Conservation (phyloP, 371 early-diverging fungal genomes). For the Cokeromyces recurvatus region DNA sequence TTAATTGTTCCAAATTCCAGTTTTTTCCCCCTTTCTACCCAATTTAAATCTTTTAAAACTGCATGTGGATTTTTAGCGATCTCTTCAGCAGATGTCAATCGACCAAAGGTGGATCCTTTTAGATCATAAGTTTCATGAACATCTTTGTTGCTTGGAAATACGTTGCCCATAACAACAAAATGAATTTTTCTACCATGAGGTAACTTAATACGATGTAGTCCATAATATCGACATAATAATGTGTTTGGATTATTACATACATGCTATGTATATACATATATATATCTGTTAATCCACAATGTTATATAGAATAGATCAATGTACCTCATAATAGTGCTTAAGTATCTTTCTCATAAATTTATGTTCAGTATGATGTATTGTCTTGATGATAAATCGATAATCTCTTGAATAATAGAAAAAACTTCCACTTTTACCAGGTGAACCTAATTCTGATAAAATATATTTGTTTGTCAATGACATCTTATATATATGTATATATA, state of each 20-base stretch:
- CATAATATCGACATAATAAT: constrained; percentile 89
- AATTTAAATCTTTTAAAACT: constrained; percentile 93
- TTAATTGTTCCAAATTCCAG: constrained; percentile 82
- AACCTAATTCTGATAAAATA: constrained; percentile 88
- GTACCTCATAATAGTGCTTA: constrained; percentile 74
- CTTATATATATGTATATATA: constrained; percentile 21
- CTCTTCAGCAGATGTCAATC: constrained; percentile 59
- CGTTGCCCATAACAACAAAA: constrained; percentile 98
- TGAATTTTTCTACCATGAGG: constrained; percentile 91
- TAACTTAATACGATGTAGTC: constrained; percentile 92
- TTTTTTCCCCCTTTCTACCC: constrained; percentile 64
- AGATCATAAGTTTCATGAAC: constrained; percentile 92
- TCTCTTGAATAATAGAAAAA: constrained; percentile 97
- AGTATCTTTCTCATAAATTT: constrained; percentile 83
- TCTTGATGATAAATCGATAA: constrained; percentile 98
- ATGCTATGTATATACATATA: too few species aligned
- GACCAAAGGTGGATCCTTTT: constrained; percentile 56
- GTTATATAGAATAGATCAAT: too few species aligned
- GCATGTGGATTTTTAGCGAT: constrained; percentile 68
- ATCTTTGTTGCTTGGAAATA: constrained; percentile 91
- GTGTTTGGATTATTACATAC: constrained; percentile 87
- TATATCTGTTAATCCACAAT: too few species aligned
- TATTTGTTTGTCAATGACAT: constrained; percentile 92
- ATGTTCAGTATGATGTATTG: constrained; percentile 91
- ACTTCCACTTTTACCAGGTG: constrained; percentile 92